Evolutionary conservation across 2,329 filamentous ascomycete genomes (phyloP).

Genomic region (Fusarium devonianum): DNA sequence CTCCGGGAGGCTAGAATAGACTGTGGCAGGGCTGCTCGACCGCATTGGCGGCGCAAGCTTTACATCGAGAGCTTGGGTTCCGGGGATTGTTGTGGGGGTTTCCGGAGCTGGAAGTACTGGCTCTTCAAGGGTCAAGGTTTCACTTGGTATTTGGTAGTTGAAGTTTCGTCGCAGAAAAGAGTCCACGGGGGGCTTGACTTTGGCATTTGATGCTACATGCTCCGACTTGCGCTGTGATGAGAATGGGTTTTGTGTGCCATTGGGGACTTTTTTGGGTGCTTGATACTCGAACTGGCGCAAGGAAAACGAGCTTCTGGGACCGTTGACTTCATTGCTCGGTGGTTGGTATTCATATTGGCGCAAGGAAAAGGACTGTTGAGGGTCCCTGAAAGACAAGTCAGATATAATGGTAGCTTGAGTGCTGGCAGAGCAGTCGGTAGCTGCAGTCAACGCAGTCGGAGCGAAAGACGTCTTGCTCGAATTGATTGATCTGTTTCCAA

Average conservation of each 20-base stretch:
- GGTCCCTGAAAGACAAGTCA: slow-evolving; percentile 18
- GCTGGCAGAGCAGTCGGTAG: slow-evolving; percentile 27
- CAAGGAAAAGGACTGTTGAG: slow-evolving; percentile 3
- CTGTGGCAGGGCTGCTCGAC: slow-evolving; percentile 21
- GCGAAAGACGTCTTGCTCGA: slow-evolving; percentile 45
- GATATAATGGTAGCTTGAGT: slow-evolving; percentile 47
- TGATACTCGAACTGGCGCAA: slow-evolving; percentile 8
- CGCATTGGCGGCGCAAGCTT: slow-evolving; percentile 4
- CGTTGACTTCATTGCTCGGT: not conserved
- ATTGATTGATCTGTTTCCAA: slow-evolving; percentile 37
- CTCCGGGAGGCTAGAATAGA: slow-evolving; percentile 33
- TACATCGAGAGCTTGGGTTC: slow-evolving; percentile 1
- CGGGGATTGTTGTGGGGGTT: not conserved
- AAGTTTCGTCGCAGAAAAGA: not conserved
- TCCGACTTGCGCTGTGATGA: slow-evolving; percentile 11
- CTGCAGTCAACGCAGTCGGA: slow-evolving; percentile 47
- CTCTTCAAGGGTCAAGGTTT: slow-evolving; percentile 27
- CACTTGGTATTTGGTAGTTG: slow-evolving; percentile 14
- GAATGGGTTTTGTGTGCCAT: too few species aligned
- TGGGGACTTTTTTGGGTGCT: too few species aligned
- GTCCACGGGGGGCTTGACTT: not conserved
- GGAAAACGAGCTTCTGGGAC: not conserved
- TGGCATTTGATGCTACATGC: slow-evolving; percentile 5
- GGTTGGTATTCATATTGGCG: slow-evolving; percentile 18
- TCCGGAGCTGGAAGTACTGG: slow-evolving; percentile 10